Base-by-base conservation (phyloP, 2,329 filamentous ascomycete species). In the Phaeosphaeria sp. region DNA sequence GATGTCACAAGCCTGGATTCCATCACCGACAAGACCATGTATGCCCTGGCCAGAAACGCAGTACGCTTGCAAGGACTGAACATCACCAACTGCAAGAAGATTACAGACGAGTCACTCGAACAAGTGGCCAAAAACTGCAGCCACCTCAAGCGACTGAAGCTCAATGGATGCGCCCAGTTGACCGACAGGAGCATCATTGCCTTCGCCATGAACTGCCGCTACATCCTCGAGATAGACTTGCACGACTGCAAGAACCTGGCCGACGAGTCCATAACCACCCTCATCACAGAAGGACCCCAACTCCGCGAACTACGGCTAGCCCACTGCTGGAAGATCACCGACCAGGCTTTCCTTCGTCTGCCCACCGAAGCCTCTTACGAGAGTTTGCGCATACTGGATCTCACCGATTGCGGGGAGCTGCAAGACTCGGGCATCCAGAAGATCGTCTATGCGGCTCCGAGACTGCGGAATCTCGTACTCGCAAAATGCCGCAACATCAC, bases 401-500 rank as follows among this genome's bases (percentile, higher is more conserved):
- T 99, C 20, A 98, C 95, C 0, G 95, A 92, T 21, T 98, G 94
- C 77, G 83, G 86, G 42, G 88, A 90, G 59, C 81, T 99, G 57
- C 92, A 91, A 30, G 95, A 99, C 74, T 88, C 89, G 43, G 91
- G 93, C 13, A 90, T 99, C 2, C 89, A 93, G 70, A 93, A 89
- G 73, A 97, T 99, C 62, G 91, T 98, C 55, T 85, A 88, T 17
- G 88, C 90, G 1, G 93, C 95, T 3, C 95, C 95, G 6, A 89
- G 93, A 11, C 84, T 99, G 52, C 89, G 95, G 52, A 98, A 98
- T 72, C 83, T 99, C 2, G 93, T 99, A 6, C 85, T 99, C 17
- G 92, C 93, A 63, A 99, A 99, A 79, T 99, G 95, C 78, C 87
- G 90, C 63, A 90, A 93, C 71, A 91, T 99, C 70, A 98, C 95